Percentiles rank a stretch among this genome's conserved stretches.
These are phyloP conservation scores for Phaffia tasmanica DNA, from an alignment of 768 basidiomycete species.

Conservation along the genomic window DNA sequence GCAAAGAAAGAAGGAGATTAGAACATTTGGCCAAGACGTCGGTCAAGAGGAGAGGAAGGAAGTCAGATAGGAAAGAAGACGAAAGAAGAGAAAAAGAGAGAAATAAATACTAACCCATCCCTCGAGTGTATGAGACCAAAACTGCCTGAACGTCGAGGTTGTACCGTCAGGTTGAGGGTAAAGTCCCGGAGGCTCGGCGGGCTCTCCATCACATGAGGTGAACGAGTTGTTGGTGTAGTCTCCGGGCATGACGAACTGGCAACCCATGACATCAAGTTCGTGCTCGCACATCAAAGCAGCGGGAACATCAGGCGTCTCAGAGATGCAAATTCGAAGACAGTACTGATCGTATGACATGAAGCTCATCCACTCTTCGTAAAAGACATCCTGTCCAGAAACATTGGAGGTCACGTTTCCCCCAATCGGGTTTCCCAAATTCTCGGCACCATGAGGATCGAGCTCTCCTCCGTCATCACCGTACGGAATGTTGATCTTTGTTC, in stretches of 20 bases:
- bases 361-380: slow-evolving; percentile 45
- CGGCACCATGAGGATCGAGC: slow-evolving; percentile 43
- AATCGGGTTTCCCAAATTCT: slow-evolving; percentile 39
- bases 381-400: slow-evolving; percentile 36
- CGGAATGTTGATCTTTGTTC: slow-evolving; percentile 42
- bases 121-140: neutral
- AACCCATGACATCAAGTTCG: slow-evolving; percentile 41
- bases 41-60: neutral
- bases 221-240: slow-evolving; percentile 42
- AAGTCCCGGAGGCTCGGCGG: slow-evolving; percentile 31
- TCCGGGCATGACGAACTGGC: slow-evolving; percentile 31
- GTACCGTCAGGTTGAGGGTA: slow-evolving; percentile 27
- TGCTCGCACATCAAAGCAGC: slow-evolving; percentile 41
- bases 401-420: slow-evolving; percentile 41
- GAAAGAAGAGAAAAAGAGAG: neutral
- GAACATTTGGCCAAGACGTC: neutral
- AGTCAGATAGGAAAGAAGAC: slow-evolving; percentile 2
- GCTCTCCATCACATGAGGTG: slow-evolving; percentile 43
- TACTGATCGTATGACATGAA: slow-evolving; percentile 43
- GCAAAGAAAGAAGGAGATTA: slow-evolving; percentile 6
- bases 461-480: slow-evolving; percentile 42
- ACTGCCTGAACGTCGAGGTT: slow-evolving; percentile 54
- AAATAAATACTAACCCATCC: neutral
- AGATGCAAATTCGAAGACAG: slow-evolving; percentile 41
- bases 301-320: slow-evolving; percentile 27